Conservation (phyloP, 2,329 filamentous ascomycete genomes). For the Alternaria metachromatica region DNA sequence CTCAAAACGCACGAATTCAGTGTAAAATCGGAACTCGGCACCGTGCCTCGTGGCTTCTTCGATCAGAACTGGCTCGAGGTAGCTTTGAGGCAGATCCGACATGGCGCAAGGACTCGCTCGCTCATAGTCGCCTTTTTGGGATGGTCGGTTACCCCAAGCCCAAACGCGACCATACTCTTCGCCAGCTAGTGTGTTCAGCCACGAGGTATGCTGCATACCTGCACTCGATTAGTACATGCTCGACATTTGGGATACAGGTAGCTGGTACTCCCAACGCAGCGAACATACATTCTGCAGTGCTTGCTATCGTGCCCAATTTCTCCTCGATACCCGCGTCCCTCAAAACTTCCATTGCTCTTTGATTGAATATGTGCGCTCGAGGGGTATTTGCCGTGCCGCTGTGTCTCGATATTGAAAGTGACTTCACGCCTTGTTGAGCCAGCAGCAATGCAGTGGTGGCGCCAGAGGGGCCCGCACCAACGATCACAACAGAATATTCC, state of each 20-base stretch:
- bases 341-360: slow-evolving; percentile 54
- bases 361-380: slow-evolving; percentile 66
- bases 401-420: background rate
- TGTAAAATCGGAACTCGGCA: slow-evolving; percentile 51
- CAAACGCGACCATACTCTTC: slow-evolving; percentile 54
- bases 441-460: background rate
- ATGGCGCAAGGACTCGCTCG: slow-evolving; percentile 51
- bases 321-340: slow-evolving; percentile 37
- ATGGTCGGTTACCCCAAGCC: slow-evolving; percentile 53
- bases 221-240: slow-evolving; percentile 40
- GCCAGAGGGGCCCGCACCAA: background rate
- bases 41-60: slow-evolving; percentile 46
- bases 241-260: slow-evolving; percentile 52
- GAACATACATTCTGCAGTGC: background rate
- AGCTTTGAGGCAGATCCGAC: slow-evolving; percentile 53
- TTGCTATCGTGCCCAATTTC: background rate
- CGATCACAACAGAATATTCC: background rate
- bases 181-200: slow-evolving; percentile 53
- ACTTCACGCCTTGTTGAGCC: background rate
- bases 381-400: slow-evolving; percentile 59
- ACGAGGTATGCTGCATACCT: slow-evolving; percentile 52
- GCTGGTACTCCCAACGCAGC: slow-evolving; percentile 27
- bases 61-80: slow-evolving; percentile 53
- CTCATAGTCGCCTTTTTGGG: slow-evolving; percentile 49
- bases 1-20: slow-evolving; percentile 39